A percentile compares a stretch with the other conserved stretches of the same genome.
phyloP scores from a whole-genome alignment of 2,329 filamentous ascomycete species.

The Podosphaera xanthii region DNA sequence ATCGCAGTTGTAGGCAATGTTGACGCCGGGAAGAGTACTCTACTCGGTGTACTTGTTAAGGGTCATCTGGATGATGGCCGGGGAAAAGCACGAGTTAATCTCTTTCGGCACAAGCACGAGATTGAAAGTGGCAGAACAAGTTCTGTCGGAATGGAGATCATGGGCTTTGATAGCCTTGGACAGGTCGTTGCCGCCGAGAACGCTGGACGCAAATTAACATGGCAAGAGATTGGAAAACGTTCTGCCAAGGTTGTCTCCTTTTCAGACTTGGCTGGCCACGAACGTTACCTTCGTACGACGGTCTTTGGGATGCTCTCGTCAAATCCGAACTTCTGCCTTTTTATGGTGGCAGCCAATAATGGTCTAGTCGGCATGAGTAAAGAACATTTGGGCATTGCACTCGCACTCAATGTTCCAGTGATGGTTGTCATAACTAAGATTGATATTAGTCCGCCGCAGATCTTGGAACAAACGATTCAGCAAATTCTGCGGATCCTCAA shows the following conservation, averaged over 20 bases:
- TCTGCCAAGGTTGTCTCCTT: constrained; percentile 95
- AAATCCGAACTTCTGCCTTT: constrained; percentile 87
- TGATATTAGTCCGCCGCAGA: constrained; percentile 90
- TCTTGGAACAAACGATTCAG: constrained; percentile 76
- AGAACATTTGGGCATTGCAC: constrained; percentile 84
- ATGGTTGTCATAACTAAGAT: constrained; percentile 98
- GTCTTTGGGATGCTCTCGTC: constrained; percentile 88
- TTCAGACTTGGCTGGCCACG: constrained; percentile 85
- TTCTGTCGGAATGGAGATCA: constrained; percentile 95
- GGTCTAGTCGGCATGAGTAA: constrained; percentile 95
- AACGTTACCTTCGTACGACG: constrained; percentile 83
- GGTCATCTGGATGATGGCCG: constrained; percentile 85
- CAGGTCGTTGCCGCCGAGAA: constrained; percentile 62
- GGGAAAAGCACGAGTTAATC: constrained; percentile 78
- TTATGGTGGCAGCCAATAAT: constrained; percentile 98
- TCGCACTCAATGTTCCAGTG: constrained; percentile 86
- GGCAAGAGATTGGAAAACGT: constrained; percentile 92
- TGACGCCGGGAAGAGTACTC: constrained; percentile 89
- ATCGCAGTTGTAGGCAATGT: constrained; percentile 97
- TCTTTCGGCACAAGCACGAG: constrained; percentile 96
- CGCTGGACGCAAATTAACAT: constrained; percentile 69
- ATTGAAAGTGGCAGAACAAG: constrained; percentile 88
- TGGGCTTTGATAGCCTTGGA: constrained; percentile 81
- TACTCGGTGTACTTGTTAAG: constrained; percentile 88
- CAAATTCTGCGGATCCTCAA: constrained; percentile 87